phyloP scores from a whole-genome alignment of 805 yeast genomes.

The Babjeviella inositovora region DNA sequence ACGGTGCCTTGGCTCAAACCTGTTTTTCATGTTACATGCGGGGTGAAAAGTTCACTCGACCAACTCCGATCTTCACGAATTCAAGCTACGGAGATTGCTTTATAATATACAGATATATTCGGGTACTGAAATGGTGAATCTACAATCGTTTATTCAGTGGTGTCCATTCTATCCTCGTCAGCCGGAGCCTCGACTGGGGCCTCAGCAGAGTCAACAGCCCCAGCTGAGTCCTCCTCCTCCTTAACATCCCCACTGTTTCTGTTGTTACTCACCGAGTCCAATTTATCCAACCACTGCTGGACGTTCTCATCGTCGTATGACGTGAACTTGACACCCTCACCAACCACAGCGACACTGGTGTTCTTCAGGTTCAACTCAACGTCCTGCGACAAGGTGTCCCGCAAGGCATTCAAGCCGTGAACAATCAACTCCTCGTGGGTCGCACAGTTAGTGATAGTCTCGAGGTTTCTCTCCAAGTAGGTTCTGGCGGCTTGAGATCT shows the following conservation, averaged over 20 bases:
- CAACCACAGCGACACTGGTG: constrained; percentile 89
- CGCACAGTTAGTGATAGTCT: constrained; percentile 40
- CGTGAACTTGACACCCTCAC: constrained; percentile 58
- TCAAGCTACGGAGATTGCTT: too few relatives aligned
- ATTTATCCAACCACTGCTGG: constrained; percentile 63
- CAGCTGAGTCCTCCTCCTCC: constrained; percentile 6
- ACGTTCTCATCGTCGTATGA: constrained; percentile 81
- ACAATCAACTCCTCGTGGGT: constrained; percentile 61
- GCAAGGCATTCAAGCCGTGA: constrained; percentile 77
- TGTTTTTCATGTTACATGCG: too few relatives aligned
- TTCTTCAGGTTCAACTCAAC: constrained; percentile 74
- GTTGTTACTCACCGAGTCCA: constrained; percentile 49
- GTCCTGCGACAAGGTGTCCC: constrained; percentile 91
- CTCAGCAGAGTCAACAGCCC: constrained; percentile 5
- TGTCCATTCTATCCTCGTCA: constrained; percentile 19
- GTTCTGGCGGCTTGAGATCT: constrained; percentile 98
- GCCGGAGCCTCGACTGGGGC: constrained; percentile 3
- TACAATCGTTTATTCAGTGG: too few relatives aligned
- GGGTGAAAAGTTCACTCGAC: too few relatives aligned
- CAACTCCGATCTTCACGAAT: too few relatives aligned
- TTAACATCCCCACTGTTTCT: constrained; percentile 24
- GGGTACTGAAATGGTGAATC: too few relatives aligned
- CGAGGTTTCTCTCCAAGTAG: constrained; percentile 76
- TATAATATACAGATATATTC: too few relatives aligned
- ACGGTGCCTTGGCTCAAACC: too few relatives aligned